Evolutionary conservation across 1,284 basidiomycete genomes (phyloP), one percentile per base, ranked within the genome.

Genomic region (Puccinia hordei): DNA sequence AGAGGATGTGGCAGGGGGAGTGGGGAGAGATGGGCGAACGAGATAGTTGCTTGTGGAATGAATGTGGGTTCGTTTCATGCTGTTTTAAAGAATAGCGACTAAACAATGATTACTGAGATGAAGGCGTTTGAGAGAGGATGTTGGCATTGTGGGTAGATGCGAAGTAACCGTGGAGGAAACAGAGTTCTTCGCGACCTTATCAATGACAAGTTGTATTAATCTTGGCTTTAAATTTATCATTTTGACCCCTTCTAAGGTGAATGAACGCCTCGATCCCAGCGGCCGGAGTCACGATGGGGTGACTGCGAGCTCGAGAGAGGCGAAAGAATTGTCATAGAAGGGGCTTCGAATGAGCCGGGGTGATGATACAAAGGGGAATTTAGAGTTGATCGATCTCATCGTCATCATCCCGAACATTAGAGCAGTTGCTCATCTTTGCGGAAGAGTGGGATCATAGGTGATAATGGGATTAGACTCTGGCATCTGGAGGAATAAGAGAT

Each of bases 301-400:
- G 13, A 27, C 44, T 46, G 4, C 12, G 30, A 63, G 53, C 24
- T 57, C 17, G 27, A 38, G 57, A 75, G 73, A 75, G 73, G 41
- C 55, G 57, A 33, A 38, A 27, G n/a, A 24, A 15, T 33, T 17
- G 49, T 44, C 41, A 35, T 10, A 41, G 73, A 63, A 75, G 73
- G 73, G 73, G 73, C 73, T 75, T 75, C 73, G 73, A 75, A 75
- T 75, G 73, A 63, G 73, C 59, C 73, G 38, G 38, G 27, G 30
- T 9, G 17, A 24, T 6, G 30, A 5, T 4, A n/a, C 6, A 8
- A 1, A 35, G 63, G n/a, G 30, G 35, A 17, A 24, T 49, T 57
- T 65, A 46, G 38, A 13, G 2, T 9, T 59, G 27, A 49, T 61
- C 44, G 22, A 27, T 27, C 17, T 22, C 38, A 35, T 75, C 57